These are phyloP conservation scores for Lactifluus piperatus DNA, from an alignment of 768 basidiomycete genomes.

Conservation along the genomic window DNA sequence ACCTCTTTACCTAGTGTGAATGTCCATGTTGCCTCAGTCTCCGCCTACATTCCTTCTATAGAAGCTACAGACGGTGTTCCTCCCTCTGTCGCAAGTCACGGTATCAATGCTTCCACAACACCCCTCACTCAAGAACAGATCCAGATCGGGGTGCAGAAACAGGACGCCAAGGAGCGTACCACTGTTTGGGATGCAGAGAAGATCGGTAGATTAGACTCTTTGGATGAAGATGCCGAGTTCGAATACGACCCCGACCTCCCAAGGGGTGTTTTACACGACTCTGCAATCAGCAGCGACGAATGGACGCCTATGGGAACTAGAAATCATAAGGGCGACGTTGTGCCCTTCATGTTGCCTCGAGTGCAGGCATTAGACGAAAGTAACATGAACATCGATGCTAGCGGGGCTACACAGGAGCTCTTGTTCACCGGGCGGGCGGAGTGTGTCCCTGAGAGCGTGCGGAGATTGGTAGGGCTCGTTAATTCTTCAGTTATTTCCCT, in stretches of 20 bases:
- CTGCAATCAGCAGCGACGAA: conserved; percentile 14
- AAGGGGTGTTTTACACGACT: conserved; percentile 14
- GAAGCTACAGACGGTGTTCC: conserved; percentile 44
- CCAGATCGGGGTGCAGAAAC: conserved; percentile 49
- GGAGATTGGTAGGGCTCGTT: conserved; percentile 3
- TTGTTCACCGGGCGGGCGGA: conserved; percentile 15
- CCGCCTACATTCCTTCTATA: conserved; percentile 59
- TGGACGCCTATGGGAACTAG: conserved; percentile 48
- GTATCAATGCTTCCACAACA: conserved; percentile 20
- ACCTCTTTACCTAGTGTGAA: conserved; percentile 43
- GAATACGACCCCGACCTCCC: conserved; percentile 47
- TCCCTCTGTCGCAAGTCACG: conserved; percentile 39
- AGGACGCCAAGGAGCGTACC: conserved; percentile 53
- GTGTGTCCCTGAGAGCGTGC: conserved; percentile 14
- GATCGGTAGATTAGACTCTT: conserved; percentile 20
- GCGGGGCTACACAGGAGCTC: conserved; percentile 30
- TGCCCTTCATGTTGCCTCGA: conserved; percentile 26
- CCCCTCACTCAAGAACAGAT: conserved; percentile 37
- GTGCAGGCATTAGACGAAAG: conserved; percentile 26
- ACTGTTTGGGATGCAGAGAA: conserved; percentile 60
- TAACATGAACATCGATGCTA: conserved; percentile 39
- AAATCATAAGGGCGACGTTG: conserved; percentile 45
- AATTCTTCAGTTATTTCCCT: neutral
- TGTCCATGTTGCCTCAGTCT: conserved; percentile 63
- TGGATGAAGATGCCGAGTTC: conserved; percentile 49